Conservation (phyloP, 257 asterid genomes). For the Salvia splendens region DNA sequence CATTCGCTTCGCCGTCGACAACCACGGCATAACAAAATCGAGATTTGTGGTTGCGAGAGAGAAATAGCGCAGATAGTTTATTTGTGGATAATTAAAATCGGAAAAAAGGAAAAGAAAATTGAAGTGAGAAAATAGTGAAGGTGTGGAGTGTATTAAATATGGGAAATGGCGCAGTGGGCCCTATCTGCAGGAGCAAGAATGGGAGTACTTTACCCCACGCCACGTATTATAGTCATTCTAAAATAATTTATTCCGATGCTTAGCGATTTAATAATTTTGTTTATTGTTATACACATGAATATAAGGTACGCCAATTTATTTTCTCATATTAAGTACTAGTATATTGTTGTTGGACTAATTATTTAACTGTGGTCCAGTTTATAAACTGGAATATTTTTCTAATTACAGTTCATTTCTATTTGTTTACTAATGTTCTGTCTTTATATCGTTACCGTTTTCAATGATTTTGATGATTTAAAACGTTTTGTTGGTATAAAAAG, state of each 20-base stretch:
- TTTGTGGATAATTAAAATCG: too few species aligned
- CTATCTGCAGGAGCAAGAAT: too few species aligned
- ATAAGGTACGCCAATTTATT: background rate
- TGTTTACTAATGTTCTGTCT: background rate
- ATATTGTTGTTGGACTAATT: background rate
- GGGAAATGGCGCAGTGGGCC: background rate
- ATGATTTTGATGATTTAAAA: background rate
- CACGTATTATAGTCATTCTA: background rate
- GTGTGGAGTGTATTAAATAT: constrained; percentile 29
- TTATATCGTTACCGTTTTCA: background rate
- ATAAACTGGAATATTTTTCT: background rate
- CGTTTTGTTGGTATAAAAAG: too few species aligned
- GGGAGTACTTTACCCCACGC: constrained; percentile 1
- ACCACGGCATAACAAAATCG: constrained; percentile 23
- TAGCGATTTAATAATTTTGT: background rate
- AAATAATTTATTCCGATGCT: background rate
- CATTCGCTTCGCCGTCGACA: background rate
- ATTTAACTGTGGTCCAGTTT: background rate
- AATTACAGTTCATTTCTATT: background rate
- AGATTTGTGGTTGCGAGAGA: background rate
- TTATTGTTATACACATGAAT: constrained; percentile 6
- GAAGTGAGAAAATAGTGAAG: too few species aligned
- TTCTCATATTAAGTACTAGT: too few species aligned
- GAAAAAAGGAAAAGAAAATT: too few species aligned
- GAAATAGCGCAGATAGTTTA: too few species aligned